A percentile compares a stretch with the other conserved stretches of the same genome.
These are phyloP conservation scores for Bretschneidera sinensis DNA, from an alignment of 345 rosid genomes.

Conservation along the genomic window DNA sequence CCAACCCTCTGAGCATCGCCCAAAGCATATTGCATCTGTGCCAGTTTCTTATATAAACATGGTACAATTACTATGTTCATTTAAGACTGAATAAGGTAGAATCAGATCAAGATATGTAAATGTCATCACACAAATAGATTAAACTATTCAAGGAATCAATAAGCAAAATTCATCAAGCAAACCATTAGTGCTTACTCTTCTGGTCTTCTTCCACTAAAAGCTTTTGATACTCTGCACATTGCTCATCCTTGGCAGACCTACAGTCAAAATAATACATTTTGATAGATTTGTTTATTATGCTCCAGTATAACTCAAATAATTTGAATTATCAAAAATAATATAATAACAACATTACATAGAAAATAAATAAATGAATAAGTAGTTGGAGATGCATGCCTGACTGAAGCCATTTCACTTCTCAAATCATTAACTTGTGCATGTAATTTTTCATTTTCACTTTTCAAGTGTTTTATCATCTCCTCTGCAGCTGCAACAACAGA, in stretches of 20 bases:
- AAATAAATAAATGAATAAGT: neutral
- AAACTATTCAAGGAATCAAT: conserved; percentile 3
- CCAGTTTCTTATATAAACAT: neutral
- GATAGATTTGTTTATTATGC: neutral
- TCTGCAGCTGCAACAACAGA: conserved; percentile 57
- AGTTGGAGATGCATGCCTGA: conserved; percentile 36
- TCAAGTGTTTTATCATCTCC: conserved; percentile 58
- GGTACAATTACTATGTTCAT: neutral
- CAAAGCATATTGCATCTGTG: neutral
- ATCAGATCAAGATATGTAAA: conserved; percentile 3
- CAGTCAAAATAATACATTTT: conserved; percentile 7
- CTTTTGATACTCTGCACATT: conserved; percentile 50
- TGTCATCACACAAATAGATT: neutral
- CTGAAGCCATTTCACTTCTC: conserved; percentile 43
- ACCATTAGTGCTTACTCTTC: conserved; percentile 57
- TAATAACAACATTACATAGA: too few relatives aligned
- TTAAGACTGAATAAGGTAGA: neutral
- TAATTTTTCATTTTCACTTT: conserved; percentile 51
- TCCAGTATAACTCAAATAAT: too few relatives aligned
- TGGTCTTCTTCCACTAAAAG: conserved; percentile 56
- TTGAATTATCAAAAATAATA: too few relatives aligned
- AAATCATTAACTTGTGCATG: conserved; percentile 34
- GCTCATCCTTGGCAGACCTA: conserved; percentile 53
- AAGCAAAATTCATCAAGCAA: conserved; percentile 2
- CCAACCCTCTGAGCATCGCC: neutral